A percentile compares a stretch with the other conserved stretches of the same genome.
Conservation (phyloP, 768 basidiomycete genomes). For the Tylopilus rubrobrunneus region DNA sequence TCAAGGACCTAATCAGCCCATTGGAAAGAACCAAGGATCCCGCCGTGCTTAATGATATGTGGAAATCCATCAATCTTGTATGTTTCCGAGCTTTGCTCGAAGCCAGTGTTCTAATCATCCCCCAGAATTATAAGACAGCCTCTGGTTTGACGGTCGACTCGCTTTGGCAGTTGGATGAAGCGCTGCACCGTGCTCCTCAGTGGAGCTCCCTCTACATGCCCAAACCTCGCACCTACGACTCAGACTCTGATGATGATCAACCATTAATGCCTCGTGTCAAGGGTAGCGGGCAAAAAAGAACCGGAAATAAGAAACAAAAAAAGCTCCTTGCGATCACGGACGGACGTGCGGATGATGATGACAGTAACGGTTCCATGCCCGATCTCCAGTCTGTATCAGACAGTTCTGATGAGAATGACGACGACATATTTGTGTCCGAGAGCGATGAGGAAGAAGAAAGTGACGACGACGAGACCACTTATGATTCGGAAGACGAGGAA, state of each 20-base stretch:
- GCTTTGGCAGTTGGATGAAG: slow-evolving; percentile 60
- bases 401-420: slow-evolving; percentile 43
- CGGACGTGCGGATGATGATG: slow-evolving; percentile 36
- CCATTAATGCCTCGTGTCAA: slow-evolving; percentile 4
- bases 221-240: slow-evolving; percentile 14
- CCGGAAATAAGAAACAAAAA: slow-evolving; percentile 26
- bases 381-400: slow-evolving; percentile 63
- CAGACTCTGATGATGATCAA: slow-evolving; percentile 28
- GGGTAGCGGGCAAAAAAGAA: slow-evolving; percentile 16
- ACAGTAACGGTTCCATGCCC: slow-evolving; percentile 60
- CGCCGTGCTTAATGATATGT: slow-evolving; percentile 53
- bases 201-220: slow-evolving; percentile 49
- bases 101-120: slow-evolving; percentile 6
- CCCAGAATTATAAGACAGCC: slow-evolving; percentile 54
- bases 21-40: slow-evolving; percentile 51
- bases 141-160: slow-evolving; percentile 56
- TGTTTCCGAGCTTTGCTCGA: slow-evolving; percentile 13
- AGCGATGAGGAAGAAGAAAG: slow-evolving; percentile 33
- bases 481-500: slow-evolving; percentile 70
- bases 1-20: slow-evolving; percentile 57
- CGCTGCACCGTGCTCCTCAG: slow-evolving; percentile 49
- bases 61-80: slow-evolving; percentile 61
- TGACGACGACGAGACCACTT: slow-evolving; percentile 41
- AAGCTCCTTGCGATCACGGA: slow-evolving; percentile 51
- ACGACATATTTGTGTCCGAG: slow-evolving; percentile 29